phyloP scores from a whole-genome alignment of 139 green algal species.

The Pleodorina starrii region DNA sequence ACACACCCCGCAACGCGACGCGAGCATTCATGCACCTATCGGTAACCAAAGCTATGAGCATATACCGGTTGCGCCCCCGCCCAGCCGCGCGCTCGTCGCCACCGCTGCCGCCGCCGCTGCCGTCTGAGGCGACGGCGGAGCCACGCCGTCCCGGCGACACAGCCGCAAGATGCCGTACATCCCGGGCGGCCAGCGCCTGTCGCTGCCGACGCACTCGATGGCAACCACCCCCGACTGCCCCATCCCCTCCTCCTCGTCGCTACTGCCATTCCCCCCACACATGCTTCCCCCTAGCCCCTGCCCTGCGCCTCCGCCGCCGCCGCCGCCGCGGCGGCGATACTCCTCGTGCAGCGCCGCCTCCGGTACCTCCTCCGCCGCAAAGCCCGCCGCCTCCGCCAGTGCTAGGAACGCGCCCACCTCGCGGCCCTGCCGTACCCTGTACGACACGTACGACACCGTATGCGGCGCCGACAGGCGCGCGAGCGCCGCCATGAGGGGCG shows the following conservation, averaged over 20 bases:
- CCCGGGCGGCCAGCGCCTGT: background rate
- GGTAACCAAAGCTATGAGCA: too few relatives aligned
- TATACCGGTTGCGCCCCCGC: too few relatives aligned
- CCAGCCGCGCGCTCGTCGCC: too few relatives aligned
- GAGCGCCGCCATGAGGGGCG: slow-evolving; percentile 48
- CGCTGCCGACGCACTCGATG: background rate
- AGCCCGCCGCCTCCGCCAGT: slow-evolving; percentile 45
- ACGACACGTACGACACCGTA: slow-evolving; percentile 51
- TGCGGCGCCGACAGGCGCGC: slow-evolving; percentile 48
- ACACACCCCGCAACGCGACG: too few relatives aligned
- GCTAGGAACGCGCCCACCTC: slow-evolving; percentile 18
- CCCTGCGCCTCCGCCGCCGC: too few relatives aligned
- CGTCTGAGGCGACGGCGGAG: background rate
- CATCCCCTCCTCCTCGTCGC: background rate
- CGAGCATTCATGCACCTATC: too few relatives aligned
- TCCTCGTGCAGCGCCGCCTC: slow-evolving; percentile 12
- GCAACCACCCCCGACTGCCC: background rate
- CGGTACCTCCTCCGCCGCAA: slow-evolving; percentile 40
- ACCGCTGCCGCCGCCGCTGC: background rate
- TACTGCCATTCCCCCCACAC: too few relatives aligned
- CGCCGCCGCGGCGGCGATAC: slow-evolving; percentile 1
- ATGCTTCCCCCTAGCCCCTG: too few relatives aligned
- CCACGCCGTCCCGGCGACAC: background rate
- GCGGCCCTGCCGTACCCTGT: slow-evolving; percentile 28
- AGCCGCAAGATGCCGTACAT: slow-evolving; percentile 47